Evolutionary conservation across 2,329 filamentous ascomycete genomes (phyloP).

Genomic region (Diaporthe citriasiana): DNA sequence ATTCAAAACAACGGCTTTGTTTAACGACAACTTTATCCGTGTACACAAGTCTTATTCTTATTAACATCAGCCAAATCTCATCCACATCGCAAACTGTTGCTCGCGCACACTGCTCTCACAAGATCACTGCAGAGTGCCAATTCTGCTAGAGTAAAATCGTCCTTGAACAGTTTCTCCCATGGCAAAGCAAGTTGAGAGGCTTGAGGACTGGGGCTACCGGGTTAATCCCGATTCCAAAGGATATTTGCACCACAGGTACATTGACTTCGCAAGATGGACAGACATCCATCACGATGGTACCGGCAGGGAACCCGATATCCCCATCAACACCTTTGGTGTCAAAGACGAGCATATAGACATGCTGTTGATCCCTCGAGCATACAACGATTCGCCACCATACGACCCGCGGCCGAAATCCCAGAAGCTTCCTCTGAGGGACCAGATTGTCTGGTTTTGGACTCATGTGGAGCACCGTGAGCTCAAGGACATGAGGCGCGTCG

Average conservation of each 20-base stretch:
- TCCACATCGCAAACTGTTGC: not conserved
- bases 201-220: not conserved
- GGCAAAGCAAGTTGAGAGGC: not conserved
- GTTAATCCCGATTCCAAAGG: not conserved
- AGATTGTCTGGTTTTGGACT: not conserved
- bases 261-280: not conserved
- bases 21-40: not conserved
- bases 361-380: not conserved
- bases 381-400: not conserved
- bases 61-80: not conserved
- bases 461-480: not conserved
- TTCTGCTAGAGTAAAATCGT: not conserved
- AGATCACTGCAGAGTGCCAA: not conserved
- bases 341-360: not conserved
- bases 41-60: not conserved
- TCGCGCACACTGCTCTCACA: not conserved
- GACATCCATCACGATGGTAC: not conserved
- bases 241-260: not conserved
- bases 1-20: not conserved
- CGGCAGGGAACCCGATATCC: not conserved
- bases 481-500: not conserved
- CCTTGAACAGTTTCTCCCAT: not conserved
- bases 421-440: not conserved
- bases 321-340: conserved; percentile 6
- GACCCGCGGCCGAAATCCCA: not conserved